phyloP scores from a whole-genome alignment of 495 filamentous ascomycete genomes.

The Umbilicaria muhlenbergii region DNA sequence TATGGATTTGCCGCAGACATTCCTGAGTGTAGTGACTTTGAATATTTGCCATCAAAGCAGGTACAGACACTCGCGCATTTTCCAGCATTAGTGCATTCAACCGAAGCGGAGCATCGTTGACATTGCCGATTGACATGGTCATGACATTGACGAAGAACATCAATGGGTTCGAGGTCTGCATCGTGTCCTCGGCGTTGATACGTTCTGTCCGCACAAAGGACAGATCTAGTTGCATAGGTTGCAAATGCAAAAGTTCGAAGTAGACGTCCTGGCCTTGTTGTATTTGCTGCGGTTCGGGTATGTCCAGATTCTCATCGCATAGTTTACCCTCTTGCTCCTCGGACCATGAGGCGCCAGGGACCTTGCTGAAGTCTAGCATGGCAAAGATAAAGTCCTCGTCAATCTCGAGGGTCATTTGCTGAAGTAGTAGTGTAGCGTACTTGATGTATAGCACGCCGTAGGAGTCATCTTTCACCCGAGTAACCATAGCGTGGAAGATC shows the following conservation, averaged over 20 bases:
- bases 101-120: constrained; percentile 90
- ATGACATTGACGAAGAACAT: constrained; percentile 98
- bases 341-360: constrained; percentile 85
- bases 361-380: constrained; percentile 85
- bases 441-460: constrained; percentile 98
- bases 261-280: constrained; percentile 83
- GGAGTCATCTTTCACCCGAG: constrained; percentile 91
- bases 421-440: constrained; percentile 81
- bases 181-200: constrained; percentile 86
- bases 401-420: constrained; percentile 96
- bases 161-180: constrained; percentile 73
- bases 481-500: constrained; percentile 80
- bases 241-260: constrained; percentile 90
- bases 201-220: constrained; percentile 94
- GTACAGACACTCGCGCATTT: constrained; percentile 82
- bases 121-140: constrained; percentile 97
- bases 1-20: constrained; percentile 85
- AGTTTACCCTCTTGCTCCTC: constrained; percentile 69
- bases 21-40: constrained; percentile 93
- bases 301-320: constrained; percentile 76
- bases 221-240: constrained; percentile 94
- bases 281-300: constrained; percentile 79
- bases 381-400: constrained; percentile 98
- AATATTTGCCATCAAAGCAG: constrained; percentile 67
- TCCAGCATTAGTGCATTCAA: constrained; percentile 90